Percentiles rank a stretch among this genome's conserved stretches.
phyloP scores from a whole-genome alignment of 148 eudicot genomes.

The Limonium bicolor region DNA sequence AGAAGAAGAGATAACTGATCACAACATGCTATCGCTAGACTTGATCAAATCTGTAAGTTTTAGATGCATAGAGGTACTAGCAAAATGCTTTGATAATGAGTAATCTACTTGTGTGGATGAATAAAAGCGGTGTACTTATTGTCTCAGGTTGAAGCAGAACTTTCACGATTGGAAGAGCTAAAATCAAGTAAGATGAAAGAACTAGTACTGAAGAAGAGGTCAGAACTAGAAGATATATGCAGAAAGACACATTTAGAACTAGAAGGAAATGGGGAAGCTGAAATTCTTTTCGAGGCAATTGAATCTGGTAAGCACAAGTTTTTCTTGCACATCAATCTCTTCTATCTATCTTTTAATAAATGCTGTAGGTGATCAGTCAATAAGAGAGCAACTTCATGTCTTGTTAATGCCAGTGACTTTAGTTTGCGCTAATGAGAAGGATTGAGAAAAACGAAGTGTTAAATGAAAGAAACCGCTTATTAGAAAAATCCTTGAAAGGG shows the following conservation, averaged over 20 bases:
- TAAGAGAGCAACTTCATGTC: no score
- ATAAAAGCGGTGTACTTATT: conserved; percentile 4
- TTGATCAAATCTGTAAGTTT: conserved; percentile 39
- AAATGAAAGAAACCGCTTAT: no score
- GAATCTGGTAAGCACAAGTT: conserved; percentile 44
- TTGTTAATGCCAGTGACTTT: no score
- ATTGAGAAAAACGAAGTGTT: no score
- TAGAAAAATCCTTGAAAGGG: no score
- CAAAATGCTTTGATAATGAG: no score
- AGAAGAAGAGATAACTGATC: conserved; percentile 56
- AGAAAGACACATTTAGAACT: conserved; percentile 66
- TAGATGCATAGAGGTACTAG: no score
- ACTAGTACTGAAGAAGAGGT: conserved; percentile 75
- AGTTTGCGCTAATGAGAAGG: no score
- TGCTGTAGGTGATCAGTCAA: no score
- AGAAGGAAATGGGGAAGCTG: conserved; percentile 39
- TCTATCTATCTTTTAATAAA: no score
- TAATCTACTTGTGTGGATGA: no score
- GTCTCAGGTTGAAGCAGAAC: conserved; percentile 74
- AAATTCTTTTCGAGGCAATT: conserved; percentile 46
- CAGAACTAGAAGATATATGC: conserved; percentile 72
- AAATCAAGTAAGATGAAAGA: conserved; percentile 92
- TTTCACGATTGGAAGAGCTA: conserved; percentile 67
- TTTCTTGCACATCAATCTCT: neutral
- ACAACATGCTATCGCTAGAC: conserved; percentile 60